Evolutionary conservation across 495 filamentous ascomycete genomes (phyloP).

Genomic region (Terfezia claveryi): DNA sequence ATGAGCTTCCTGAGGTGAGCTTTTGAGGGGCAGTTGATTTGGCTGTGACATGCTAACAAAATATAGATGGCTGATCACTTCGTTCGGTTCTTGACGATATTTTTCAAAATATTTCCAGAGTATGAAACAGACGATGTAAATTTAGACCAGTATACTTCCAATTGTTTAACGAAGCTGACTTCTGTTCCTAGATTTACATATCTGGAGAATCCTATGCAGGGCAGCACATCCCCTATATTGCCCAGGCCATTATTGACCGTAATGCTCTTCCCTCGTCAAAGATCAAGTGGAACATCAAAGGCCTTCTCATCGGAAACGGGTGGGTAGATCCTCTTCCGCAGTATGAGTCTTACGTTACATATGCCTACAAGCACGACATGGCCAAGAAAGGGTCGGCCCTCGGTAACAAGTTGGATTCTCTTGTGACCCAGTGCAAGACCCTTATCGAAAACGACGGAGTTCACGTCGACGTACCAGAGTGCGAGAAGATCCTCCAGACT

Average conservation of each 20-base stretch:
- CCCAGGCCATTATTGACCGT: conserved; percentile 63
- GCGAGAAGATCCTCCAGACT: conserved; percentile 50
- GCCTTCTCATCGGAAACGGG: conserved; percentile 85
- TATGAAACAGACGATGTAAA: conserved; percentile 83
- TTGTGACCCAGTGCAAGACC: conserved; percentile 42
- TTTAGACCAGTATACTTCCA: conserved; percentile 9
- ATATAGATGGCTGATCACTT: conserved; percentile 62
- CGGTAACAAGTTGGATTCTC: conserved; percentile 43
- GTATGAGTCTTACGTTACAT: conserved; percentile 70
- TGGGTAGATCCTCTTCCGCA: conserved; percentile 85
- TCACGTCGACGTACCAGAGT: conserved; percentile 41
- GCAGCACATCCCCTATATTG: conserved; percentile 92
- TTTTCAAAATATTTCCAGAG: conserved; percentile 73
- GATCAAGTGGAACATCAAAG: conserved; percentile 60
- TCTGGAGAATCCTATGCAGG: conserved; percentile 93
- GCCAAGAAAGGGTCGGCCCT: conserved; percentile 40
- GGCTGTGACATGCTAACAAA: neutral
- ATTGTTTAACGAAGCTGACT: neutral
- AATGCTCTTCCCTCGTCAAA: conserved; percentile 26
- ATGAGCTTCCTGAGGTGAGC: conserved; percentile 45
- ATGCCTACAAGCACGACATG: conserved; percentile 50
- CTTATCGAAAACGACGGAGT: conserved; percentile 31
- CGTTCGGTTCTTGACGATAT: conserved; percentile 71
- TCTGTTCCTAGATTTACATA: conserved; percentile 49
- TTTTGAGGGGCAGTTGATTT: neutral